Conservation (phyloP, 192 early-diverging fungal genomes). For the Pilaira anomala region DNA sequence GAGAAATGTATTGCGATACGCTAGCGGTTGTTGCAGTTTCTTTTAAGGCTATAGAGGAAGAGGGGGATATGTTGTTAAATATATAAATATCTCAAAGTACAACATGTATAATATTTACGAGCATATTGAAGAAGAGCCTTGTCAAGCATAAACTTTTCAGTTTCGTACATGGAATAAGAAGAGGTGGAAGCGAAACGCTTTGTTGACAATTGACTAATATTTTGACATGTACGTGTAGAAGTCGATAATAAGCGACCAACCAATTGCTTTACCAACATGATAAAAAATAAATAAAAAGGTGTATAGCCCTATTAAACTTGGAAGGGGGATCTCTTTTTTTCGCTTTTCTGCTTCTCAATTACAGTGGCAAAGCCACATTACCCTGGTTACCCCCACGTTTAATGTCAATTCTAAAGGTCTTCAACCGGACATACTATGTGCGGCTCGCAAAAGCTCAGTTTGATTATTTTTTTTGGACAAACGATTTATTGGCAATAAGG, state of each 20-base stretch:
- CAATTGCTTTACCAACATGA: neutral
- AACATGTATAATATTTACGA: too few relatives aligned
- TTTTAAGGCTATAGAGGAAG: conserved; percentile 7
- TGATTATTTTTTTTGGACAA: too few relatives aligned
- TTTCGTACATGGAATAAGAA: neutral
- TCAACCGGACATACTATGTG: conserved; percentile 1
- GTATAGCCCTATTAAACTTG: too few relatives aligned
- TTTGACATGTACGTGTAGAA: conserved; percentile 1
- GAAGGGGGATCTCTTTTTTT: too few relatives aligned
- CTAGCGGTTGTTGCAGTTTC: neutral
- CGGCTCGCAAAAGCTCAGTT: too few relatives aligned
- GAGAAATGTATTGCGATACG: conserved; percentile 21
- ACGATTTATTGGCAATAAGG: too few relatives aligned
- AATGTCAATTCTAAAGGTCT: too few relatives aligned
- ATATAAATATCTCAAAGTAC: too few relatives aligned
- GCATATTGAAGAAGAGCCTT: too few relatives aligned
- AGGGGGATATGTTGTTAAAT: too few relatives aligned
- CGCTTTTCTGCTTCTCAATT: neutral
- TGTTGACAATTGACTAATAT: neutral
- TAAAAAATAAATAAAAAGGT: too few relatives aligned
- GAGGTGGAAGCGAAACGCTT: conserved; percentile 9
- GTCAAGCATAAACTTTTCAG: too few relatives aligned
- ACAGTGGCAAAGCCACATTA: conserved; percentile 5
- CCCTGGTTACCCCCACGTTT: conserved; percentile 5
- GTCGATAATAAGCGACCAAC: conserved; percentile 5